These are phyloP conservation scores for Thoreauomyces humboldtii DNA, from an alignment of 192 early-diverging fungal species.

Conservation along the genomic window DNA sequence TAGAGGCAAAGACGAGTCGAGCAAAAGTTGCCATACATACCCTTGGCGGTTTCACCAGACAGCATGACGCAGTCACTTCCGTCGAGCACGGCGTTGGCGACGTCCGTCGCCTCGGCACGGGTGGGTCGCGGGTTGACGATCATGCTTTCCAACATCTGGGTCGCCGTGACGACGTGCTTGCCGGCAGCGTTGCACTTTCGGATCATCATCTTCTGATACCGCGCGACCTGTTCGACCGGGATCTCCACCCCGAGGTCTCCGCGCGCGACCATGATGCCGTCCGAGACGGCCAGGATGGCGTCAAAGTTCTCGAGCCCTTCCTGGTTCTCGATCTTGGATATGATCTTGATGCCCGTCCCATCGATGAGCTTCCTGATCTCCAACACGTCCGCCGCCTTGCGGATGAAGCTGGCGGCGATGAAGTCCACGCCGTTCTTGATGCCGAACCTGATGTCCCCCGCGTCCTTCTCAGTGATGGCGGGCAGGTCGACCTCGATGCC, in stretches of 20 bases:
- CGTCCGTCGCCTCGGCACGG: constrained; percentile 96
- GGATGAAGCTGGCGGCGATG: constrained; percentile 95
- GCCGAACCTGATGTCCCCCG: constrained; percentile 84
- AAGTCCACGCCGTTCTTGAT: constrained; percentile 93
- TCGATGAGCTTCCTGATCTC: constrained; percentile 84
- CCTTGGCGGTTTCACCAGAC: constrained; percentile 97
- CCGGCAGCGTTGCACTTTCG: constrained; percentile 96
- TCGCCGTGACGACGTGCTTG: constrained; percentile 94
- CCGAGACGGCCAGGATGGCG: constrained; percentile 88
- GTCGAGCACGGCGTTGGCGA: constrained; percentile 96
- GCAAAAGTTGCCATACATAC: neutral
- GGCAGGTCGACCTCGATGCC: constrained; percentile 88
- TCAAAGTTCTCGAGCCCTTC: constrained; percentile 99
- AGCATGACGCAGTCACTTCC: constrained; percentile 99
- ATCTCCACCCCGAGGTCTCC: constrained; percentile 98
- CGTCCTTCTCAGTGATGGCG: constrained; percentile 94
- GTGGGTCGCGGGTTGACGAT: constrained; percentile 92
- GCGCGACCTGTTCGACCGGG: constrained; percentile 74
- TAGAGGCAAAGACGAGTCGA: neutral
- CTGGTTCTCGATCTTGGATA: constrained; percentile 96
- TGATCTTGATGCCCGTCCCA: constrained; percentile 87
- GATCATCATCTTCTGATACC: constrained; percentile 96
- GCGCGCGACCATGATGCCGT: constrained; percentile 99
- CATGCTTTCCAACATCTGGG: constrained; percentile 89
- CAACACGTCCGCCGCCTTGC: constrained; percentile 82